Percentiles rank a stretch among this genome's conserved stretches.
These are phyloP conservation scores for Ophiostoma novo-ulmi DNA, from an alignment of 2,329 filamentous ascomycete genomes.

Conservation along the genomic window DNA sequence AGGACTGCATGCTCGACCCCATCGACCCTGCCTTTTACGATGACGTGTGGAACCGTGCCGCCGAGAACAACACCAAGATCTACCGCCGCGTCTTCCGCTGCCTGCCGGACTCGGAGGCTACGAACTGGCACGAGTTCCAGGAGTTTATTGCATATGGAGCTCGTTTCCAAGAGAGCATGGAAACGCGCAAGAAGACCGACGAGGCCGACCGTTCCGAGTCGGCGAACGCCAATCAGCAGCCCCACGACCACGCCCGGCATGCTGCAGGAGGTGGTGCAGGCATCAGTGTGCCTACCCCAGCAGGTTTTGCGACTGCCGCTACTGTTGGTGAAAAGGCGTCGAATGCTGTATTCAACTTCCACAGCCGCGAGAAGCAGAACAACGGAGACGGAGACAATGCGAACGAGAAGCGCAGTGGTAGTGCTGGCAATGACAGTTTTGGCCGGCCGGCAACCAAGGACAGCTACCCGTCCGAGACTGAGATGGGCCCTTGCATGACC, in stretches of 20 bases:
- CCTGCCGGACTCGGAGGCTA: slow-evolving; percentile 93
- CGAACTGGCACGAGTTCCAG: slow-evolving; percentile 88
- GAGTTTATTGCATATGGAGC: slow-evolving; percentile 73
- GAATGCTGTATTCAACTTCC: slow-evolving; percentile 24
- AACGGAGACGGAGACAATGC: slow-evolving; percentile 28
- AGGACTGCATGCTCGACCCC: slow-evolving; percentile 93
- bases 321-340: slow-evolving; percentile 36
- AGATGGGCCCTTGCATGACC: slow-evolving; percentile 25
- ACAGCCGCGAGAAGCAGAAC: background rate
- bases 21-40: slow-evolving; percentile 76
- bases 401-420: slow-evolving; percentile 19
- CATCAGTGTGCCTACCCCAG: slow-evolving; percentile 41
- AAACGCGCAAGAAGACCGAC: slow-evolving; percentile 48
- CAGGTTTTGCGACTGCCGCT: slow-evolving; percentile 34
- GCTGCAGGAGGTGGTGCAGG: slow-evolving; percentile 35
- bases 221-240: slow-evolving; percentile 5
- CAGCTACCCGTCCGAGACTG: slow-evolving; percentile 30
- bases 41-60: slow-evolving; percentile 80
- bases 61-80: slow-evolving; percentile 91
- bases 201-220: slow-evolving; percentile 40
- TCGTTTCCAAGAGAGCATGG: slow-evolving; percentile 66
- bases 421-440: slow-evolving; percentile 6
- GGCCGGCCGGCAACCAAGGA: slow-evolving; percentile 26
- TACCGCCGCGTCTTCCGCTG: slow-evolving; percentile 92
- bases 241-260: slow-evolving; percentile 29